These are phyloP conservation scores for Boletus semigastroideus DNA, from an alignment of 1,284 basidiomycete species.

Conservation along the genomic window DNA sequence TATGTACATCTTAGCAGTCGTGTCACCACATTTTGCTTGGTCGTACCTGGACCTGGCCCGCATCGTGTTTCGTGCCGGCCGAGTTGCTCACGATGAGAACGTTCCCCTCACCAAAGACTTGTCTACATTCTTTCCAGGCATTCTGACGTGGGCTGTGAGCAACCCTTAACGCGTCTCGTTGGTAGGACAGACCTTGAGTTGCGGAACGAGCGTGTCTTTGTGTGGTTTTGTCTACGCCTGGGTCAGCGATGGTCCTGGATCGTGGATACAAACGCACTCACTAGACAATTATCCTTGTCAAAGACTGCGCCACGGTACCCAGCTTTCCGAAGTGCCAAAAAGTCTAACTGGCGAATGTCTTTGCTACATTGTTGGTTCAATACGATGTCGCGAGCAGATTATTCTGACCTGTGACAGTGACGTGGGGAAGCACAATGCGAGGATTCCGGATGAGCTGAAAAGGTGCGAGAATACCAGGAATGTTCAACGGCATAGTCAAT, in stretches of 20 bases:
- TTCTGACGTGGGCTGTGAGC: constrained; percentile 41
- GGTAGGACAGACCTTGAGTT: constrained; percentile 54
- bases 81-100: constrained; percentile 94
- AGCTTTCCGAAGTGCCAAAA: constrained; percentile 67
- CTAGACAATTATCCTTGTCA: constrained; percentile 98
- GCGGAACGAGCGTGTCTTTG: constrained; percentile 69
- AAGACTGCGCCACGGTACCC: constrained; percentile 90
- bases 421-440: constrained; percentile 68
- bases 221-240: constrained; percentile 69
- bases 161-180: not conserved
- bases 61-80: constrained; percentile 80
- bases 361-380: constrained; percentile 34
- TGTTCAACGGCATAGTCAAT: constrained; percentile 65
- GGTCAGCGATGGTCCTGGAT: not conserved
- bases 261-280: constrained; percentile 36
- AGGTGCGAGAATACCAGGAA: constrained; percentile 75
- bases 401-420: constrained; percentile 69
- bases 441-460: constrained; percentile 76
- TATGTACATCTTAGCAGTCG: not conserved
- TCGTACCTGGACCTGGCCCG: constrained; percentile 75
- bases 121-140: constrained; percentile 77
- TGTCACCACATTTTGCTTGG: too few relatives aligned
- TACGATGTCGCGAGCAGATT: not conserved
- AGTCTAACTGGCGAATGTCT: constrained; percentile 91
- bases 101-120: constrained; percentile 75